These are phyloP conservation scores for Brassica balearica DNA, from an alignment of 441 rosid genomes.

Conservation along the genomic window DNA sequence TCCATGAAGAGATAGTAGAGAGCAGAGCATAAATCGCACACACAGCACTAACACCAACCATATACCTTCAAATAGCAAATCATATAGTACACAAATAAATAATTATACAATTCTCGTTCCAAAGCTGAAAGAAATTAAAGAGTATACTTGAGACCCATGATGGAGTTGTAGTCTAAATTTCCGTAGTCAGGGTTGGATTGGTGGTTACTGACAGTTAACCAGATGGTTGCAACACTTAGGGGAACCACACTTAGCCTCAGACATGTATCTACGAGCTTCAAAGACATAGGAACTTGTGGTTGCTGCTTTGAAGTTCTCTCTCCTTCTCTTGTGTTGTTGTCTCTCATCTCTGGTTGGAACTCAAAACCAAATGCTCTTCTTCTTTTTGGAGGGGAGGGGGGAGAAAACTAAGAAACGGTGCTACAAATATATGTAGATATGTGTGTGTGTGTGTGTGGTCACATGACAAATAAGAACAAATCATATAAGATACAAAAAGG, in stretches of 20 bases:
- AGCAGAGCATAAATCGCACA: slow-evolving; percentile 69
- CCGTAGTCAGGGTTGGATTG: slow-evolving; percentile 71
- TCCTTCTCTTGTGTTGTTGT: slow-evolving; percentile 32
- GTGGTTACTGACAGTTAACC: slow-evolving; percentile 73
- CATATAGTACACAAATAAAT: not conserved
- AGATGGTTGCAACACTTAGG: slow-evolving; percentile 70
- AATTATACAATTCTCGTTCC: not conserved
- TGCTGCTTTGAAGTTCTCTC: slow-evolving; percentile 36
- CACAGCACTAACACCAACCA: slow-evolving; percentile 69
- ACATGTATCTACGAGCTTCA: slow-evolving; percentile 66
- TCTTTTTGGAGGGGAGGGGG: not conserved
- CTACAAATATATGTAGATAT: slow-evolving; percentile 9
- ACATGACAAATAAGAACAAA: slow-evolving; percentile 39
- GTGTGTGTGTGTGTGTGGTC: slow-evolving; percentile 14
- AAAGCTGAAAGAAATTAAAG: slow-evolving; percentile 6
- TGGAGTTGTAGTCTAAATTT: slow-evolving; percentile 52
- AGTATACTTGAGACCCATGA: slow-evolving; percentile 71
- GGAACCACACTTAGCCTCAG: slow-evolving; percentile 79
- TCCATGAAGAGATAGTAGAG: slow-evolving; percentile 61
- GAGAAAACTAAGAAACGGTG: slow-evolving; percentile 3
- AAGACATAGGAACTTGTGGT: slow-evolving; percentile 46
- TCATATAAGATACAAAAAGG: slow-evolving; percentile 25
- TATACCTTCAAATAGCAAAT: slow-evolving; percentile 52
- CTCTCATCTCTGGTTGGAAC: slow-evolving; percentile 45
- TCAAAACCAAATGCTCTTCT: slow-evolving; percentile 10